A percentile compares a stretch with the other conserved stretches of the same genome.
Conservation (phyloP, 192 early-diverging fungal species). For the Coemansia sp. region DNA sequence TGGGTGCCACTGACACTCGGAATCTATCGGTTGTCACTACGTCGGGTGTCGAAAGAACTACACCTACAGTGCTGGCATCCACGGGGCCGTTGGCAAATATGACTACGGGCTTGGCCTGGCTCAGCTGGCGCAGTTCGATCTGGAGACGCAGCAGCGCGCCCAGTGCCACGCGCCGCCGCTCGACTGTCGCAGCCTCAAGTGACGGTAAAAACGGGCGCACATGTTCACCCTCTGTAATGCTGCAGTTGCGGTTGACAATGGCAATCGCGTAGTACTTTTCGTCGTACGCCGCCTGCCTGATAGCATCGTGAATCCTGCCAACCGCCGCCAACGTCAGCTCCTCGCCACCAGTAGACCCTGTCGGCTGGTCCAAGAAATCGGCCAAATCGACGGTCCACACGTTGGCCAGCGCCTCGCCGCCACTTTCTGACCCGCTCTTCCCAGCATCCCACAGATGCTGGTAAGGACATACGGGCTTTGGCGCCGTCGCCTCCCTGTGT, state of each 20-base stretch:
- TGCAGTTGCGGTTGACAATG: slow-evolving; percentile 12
- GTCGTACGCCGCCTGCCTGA: slow-evolving; percentile 3
- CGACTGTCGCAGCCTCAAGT: slow-evolving; percentile 1
- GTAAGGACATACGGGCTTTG: slow-evolving; percentile 42
- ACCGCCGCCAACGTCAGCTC: slow-evolving; percentile 12
- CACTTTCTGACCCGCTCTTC: slow-evolving; percentile 4
- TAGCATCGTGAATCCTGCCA: slow-evolving; percentile 2
- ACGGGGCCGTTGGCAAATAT: slow-evolving; percentile 35
- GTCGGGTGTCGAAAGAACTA: slow-evolving; percentile 23
- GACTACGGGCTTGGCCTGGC: slow-evolving; percentile 28
- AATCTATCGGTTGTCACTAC: slow-evolving; percentile 31
- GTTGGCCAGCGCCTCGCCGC: slow-evolving; percentile 3
- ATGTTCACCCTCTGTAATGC: not conserved
- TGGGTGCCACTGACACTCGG: not conserved
- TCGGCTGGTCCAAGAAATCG: not conserved
- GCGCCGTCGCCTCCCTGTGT: slow-evolving; percentile 17
- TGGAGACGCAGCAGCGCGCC: slow-evolving; percentile 19
- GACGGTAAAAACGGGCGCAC: slow-evolving; percentile 26
- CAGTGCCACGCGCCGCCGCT: not conserved
- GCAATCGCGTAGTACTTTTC: slow-evolving; percentile 25
- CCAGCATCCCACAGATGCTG: slow-evolving; percentile 44
- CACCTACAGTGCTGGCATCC: slow-evolving; percentile 20
- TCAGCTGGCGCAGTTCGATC: slow-evolving; percentile 30
- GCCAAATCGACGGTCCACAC: slow-evolving; percentile 31
- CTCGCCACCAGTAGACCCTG: not conserved